Percentiles rank a stretch among this genome's conserved stretches.
Conservation (phyloP, 1,139 yeast species). For the Pichia sp. region DNA sequence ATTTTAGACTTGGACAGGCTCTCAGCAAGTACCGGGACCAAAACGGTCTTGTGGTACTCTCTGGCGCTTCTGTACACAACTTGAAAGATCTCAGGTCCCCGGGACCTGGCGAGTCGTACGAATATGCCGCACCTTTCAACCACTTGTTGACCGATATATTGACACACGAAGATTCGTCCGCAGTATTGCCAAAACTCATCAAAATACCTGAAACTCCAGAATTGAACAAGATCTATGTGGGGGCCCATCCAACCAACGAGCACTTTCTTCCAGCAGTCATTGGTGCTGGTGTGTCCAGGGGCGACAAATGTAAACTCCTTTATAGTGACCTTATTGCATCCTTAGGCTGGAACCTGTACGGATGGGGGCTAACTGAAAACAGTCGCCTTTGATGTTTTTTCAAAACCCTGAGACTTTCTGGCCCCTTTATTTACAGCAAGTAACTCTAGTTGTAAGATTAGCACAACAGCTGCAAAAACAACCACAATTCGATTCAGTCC, state of each 20-base stretch:
- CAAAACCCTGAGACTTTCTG: too few relatives aligned
- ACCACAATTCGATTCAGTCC: too few relatives aligned
- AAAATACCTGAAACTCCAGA: slow-evolving; percentile 33
- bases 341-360: slow-evolving; percentile 68
- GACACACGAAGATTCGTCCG: slow-evolving; percentile 16
- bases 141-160: slow-evolving; percentile 39
- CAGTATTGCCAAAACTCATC: slow-evolving; percentile 33
- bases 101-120: slow-evolving; percentile 27
- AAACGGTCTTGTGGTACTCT: slow-evolving; percentile 51
- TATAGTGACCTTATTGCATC: slow-evolving; percentile 44
- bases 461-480: too few relatives aligned
- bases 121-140: slow-evolving; percentile 54
- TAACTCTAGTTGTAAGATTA: too few relatives aligned
- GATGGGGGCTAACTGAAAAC: slow-evolving; percentile 30
- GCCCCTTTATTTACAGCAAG: background rate
- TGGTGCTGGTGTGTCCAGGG: slow-evolving; percentile 55
- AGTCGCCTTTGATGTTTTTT: background rate
- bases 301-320: slow-evolving; percentile 40
- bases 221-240: slow-evolving; percentile 36
- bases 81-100: slow-evolving; percentile 46
- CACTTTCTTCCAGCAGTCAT: slow-evolving; percentile 69
- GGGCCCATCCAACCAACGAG: slow-evolving; percentile 72
- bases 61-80: slow-evolving; percentile 84
- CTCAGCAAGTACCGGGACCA: slow-evolving; percentile 49
- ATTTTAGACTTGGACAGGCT: slow-evolving; percentile 53